These are phyloP conservation scores for Byssochlamys sp. DNA, from an alignment of 2,329 filamentous ascomycete genomes.

Conservation along the genomic window DNA sequence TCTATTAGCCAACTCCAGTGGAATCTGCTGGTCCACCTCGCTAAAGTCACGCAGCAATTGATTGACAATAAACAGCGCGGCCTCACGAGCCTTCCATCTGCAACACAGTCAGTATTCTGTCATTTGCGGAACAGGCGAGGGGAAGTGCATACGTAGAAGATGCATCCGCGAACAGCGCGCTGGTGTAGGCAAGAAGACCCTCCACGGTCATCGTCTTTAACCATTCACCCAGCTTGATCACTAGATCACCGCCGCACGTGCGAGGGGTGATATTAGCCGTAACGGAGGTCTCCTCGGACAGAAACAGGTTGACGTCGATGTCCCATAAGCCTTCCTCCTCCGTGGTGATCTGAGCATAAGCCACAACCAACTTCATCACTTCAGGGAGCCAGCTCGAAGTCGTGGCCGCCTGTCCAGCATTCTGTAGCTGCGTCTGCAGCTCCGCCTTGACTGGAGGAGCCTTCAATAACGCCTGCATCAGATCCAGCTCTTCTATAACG, in stretches of 20 bases:
- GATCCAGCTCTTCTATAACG: slow-evolving; percentile 86
- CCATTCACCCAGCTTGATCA: slow-evolving; percentile 91
- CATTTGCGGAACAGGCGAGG: background rate
- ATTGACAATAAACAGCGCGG: slow-evolving; percentile 74
- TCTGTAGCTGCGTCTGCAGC: slow-evolving; percentile 66
- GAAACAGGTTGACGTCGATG: slow-evolving; percentile 87
- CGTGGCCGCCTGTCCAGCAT: slow-evolving; percentile 49
- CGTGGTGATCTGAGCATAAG: slow-evolving; percentile 78
- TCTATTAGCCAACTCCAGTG: slow-evolving; percentile 57
- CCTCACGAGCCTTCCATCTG: slow-evolving; percentile 63
- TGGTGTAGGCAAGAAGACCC: slow-evolving; percentile 67
- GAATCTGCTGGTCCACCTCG: slow-evolving; percentile 64
- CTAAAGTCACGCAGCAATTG: slow-evolving; percentile 74
- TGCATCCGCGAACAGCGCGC: slow-evolving; percentile 55
- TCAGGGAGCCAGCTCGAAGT: slow-evolving; percentile 74
- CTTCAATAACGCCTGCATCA: slow-evolving; percentile 81
- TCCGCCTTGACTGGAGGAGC: slow-evolving; percentile 81
- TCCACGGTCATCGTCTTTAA: slow-evolving; percentile 65
- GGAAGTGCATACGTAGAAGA: slow-evolving; percentile 23
- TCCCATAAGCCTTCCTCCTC: slow-evolving; percentile 96
- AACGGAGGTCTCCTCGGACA: slow-evolving; percentile 88
- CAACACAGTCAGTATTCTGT: slow-evolving; percentile 9
- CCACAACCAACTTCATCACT: slow-evolving; percentile 73
- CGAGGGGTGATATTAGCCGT: slow-evolving; percentile 93
- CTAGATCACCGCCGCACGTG: slow-evolving; percentile 80